Conservation (phyloP, 2,329 filamentous ascomycete genomes). For the Cryphonectria carpinicola region DNA sequence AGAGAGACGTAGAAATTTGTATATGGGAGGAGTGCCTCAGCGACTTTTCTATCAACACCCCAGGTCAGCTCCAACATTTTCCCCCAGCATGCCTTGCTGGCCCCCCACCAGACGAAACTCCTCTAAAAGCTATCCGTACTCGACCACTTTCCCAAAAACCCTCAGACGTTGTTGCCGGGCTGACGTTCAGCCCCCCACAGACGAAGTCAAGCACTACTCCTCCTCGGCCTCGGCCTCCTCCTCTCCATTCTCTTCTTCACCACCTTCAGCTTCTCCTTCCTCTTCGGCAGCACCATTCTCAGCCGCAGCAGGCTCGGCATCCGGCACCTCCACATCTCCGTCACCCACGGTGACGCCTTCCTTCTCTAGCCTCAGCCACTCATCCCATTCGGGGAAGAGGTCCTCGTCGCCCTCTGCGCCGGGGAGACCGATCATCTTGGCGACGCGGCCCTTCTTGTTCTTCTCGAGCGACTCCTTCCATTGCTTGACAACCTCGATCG, state of each 20-base stretch:
- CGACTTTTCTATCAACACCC: slow-evolving; percentile 5
- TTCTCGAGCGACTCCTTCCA: slow-evolving; percentile 90
- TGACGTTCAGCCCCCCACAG: not conserved
- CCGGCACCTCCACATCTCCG: slow-evolving; percentile 30
- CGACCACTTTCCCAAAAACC: not conserved
- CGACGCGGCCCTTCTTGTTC: slow-evolving; percentile 81
- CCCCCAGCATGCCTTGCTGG: not conserved
- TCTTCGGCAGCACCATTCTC: slow-evolving; percentile 33
- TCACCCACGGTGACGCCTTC: slow-evolving; percentile 59
- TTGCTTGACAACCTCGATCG: slow-evolving; percentile 66
- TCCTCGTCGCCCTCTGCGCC: slow-evolving; percentile 72
- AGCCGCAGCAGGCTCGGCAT: slow-evolving; percentile 35
- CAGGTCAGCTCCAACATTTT: not conserved
- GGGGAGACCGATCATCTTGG: slow-evolving; percentile 81
- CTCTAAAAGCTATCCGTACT: not conserved
- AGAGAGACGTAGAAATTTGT: not conserved
- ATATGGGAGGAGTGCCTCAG: not conserved
- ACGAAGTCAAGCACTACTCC: slow-evolving; percentile 22
- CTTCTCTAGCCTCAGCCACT: slow-evolving; percentile 80
- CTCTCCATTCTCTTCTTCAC: slow-evolving; percentile 11
- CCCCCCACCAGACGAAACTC: not conserved
- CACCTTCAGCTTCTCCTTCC: slow-evolving; percentile 21
- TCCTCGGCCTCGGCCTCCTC: slow-evolving; percentile 26
- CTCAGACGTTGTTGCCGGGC: not conserved
- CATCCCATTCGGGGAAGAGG: slow-evolving; percentile 95